Conservation (phyloP, 805 yeast species). For the Nadsonia fulvescens region DNA sequence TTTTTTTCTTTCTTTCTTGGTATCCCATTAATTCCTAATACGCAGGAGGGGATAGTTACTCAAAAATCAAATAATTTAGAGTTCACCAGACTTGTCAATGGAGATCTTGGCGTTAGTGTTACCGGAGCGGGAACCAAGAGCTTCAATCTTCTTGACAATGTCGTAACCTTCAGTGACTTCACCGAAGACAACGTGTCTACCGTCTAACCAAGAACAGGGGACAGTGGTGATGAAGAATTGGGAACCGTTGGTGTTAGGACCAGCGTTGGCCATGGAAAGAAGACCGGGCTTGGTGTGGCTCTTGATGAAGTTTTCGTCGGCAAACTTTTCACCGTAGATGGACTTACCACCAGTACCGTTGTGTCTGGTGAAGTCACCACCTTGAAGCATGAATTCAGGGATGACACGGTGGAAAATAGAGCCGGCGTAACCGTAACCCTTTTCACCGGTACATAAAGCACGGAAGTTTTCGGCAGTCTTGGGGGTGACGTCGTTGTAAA, state of each 20-base stretch:
- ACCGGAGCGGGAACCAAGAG: conserved; percentile 53
- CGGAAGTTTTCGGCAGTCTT: conserved; percentile 94
- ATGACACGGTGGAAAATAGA: conserved; percentile 93
- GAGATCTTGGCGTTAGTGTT: conserved; percentile 44
- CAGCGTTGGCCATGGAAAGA: conserved; percentile 94
- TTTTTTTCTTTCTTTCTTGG: too few relatives aligned
- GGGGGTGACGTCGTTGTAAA: conserved; percentile 82
- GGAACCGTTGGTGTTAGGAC: conserved; percentile 95
- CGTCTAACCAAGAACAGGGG: conserved; percentile 76
- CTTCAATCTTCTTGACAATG: conserved; percentile 70
- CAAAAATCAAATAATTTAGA: conserved; percentile 10
- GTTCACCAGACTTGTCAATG: conserved; percentile 47
- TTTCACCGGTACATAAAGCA: conserved; percentile 85
- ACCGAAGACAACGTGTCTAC: conserved; percentile 91
- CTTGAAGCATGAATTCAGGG: conserved; percentile 94
- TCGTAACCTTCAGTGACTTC: conserved; percentile 77
- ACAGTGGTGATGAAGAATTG: conserved; percentile 94
- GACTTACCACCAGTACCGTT: conserved; percentile 89
- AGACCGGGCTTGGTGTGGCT: conserved; percentile 69
- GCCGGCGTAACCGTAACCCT: conserved; percentile 78
- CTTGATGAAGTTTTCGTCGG: conserved; percentile 58
- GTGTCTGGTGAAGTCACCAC: conserved; percentile 74
- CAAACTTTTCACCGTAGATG: conserved; percentile 55
- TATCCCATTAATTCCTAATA: too few relatives aligned
- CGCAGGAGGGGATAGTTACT: background rate